Conservation (phyloP, 2,329 filamentous ascomycete genomes). For the Hypoxylon sp. region DNA sequence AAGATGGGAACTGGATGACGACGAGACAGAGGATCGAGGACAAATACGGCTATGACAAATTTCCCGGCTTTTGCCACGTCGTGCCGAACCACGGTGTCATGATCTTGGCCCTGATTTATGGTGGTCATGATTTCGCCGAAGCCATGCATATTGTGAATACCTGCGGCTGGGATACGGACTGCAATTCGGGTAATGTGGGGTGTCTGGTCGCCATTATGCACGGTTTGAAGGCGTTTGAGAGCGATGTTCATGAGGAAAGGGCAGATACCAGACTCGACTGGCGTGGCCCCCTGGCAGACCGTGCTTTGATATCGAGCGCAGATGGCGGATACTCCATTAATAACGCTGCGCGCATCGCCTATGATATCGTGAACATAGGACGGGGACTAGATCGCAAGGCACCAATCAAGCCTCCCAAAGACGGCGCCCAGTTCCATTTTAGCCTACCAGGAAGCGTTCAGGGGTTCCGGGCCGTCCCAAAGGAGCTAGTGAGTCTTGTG, state of each 20-base stretch:
- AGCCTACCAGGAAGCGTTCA: constrained; percentile 55
- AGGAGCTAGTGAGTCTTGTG: constrained; percentile 4
- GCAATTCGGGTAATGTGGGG: constrained; percentile 56
- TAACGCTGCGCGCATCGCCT: constrained; percentile 53
- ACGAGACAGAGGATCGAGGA: constrained; percentile 55
- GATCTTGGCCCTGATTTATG: constrained; percentile 53
- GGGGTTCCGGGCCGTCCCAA: constrained; percentile 46
- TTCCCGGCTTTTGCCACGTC: constrained; percentile 52
- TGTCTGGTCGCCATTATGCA: constrained; percentile 55
- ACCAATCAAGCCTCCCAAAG: constrained; percentile 47
- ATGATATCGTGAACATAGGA: constrained; percentile 51
- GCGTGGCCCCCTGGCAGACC: constrained; percentile 54
- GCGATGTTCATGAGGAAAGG: neutral
- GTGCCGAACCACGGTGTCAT: constrained; percentile 55
- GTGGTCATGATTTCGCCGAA: constrained; percentile 50
- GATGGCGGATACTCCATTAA: constrained; percentile 56
- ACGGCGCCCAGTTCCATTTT: constrained; percentile 56
- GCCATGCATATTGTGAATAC: constrained; percentile 56
- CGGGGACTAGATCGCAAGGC: constrained; percentile 44
- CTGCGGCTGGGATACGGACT: constrained; percentile 57
- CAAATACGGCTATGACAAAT: constrained; percentile 53
- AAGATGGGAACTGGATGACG: constrained; percentile 51
- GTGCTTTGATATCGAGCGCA: constrained; percentile 54
- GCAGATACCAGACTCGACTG: constrained; percentile 48
- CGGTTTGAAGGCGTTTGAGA: constrained; percentile 50